phyloP scores from a whole-genome alignment of 2,329 filamentous ascomycete genomes.

The Fusarium musae region DNA sequence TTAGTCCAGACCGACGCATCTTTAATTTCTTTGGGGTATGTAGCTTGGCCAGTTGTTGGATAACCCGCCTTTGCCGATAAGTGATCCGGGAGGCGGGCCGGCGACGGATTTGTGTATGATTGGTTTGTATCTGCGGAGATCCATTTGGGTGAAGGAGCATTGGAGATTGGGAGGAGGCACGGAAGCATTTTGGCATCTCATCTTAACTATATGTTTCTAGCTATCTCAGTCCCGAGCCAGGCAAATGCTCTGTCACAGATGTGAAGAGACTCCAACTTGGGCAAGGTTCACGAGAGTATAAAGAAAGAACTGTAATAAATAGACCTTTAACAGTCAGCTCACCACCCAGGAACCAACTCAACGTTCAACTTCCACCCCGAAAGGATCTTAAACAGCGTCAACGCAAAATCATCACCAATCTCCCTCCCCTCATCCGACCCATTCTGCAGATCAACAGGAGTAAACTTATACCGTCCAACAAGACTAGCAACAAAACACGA shows the following conservation, averaged over 20 bases:
- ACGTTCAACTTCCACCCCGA: neutral
- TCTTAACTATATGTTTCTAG: too few species aligned
- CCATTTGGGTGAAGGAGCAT: too few species aligned
- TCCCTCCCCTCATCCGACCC: neutral
- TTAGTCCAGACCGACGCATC: neutral
- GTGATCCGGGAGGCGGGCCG: neutral
- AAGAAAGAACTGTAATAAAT: too few species aligned
- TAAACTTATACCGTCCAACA: neutral
- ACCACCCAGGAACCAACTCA: neutral
- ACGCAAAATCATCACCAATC: neutral
- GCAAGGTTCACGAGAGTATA: too few species aligned
- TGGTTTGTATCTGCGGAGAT: fast-evolving
- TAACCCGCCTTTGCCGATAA: neutral
- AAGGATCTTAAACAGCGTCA: neutral
- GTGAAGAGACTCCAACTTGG: too few species aligned
- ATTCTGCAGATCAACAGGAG: neutral
- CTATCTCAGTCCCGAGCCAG: too few species aligned
- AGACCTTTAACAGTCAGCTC: fast-evolving
- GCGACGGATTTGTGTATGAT: fast-evolving
- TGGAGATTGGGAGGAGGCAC: too few species aligned
- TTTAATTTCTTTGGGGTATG: too few species aligned
- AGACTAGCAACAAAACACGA: neutral
- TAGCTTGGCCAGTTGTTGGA: fast-evolving
- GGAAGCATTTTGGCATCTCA: too few species aligned
- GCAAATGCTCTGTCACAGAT: too few species aligned